A percentile compares a stretch with the other conserved stretches of the same genome.
phyloP scores from a whole-genome alignment of 441 rosid species.

The Pelargonium myrrhifolium region DNA sequence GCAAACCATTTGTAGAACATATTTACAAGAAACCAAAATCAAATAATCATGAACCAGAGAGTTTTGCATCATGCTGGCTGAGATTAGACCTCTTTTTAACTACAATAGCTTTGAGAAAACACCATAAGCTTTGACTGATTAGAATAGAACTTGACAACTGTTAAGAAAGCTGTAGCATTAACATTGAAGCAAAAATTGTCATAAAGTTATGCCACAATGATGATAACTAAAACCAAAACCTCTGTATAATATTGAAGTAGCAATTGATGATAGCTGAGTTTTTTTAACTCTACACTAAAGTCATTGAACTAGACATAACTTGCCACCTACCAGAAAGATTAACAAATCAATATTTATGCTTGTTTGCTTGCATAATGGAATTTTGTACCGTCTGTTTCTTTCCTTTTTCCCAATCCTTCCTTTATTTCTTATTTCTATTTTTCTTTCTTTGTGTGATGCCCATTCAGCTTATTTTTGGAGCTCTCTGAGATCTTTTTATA shows the following conservation, averaged over 20 bases:
- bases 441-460: neutral
- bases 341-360: neutral
- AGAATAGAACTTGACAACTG: no score
- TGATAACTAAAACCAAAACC: neutral
- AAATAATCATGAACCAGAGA: no score
- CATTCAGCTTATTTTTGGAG: conserved; percentile 2
- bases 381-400: conserved; percentile 7
- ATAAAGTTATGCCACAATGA: neutral
- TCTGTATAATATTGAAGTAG: neutral
- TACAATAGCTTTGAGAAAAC: no score
- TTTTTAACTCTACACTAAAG: neutral
- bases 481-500: neutral
- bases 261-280: neutral
- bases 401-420: conserved; percentile 1
- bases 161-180: no score
- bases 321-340: neutral
- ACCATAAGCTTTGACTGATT: no score
- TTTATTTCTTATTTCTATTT: neutral
- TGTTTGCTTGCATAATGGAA: conserved; percentile 14
- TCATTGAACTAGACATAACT: neutral
- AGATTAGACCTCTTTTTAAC: no score
- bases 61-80: no score
- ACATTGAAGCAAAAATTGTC: neutral
- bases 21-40: neutral
- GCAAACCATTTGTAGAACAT: no score